These are phyloP conservation scores for Polychaeton citri DNA, from an alignment of 2,329 filamentous ascomycete genomes.

Conservation along the genomic window DNA sequence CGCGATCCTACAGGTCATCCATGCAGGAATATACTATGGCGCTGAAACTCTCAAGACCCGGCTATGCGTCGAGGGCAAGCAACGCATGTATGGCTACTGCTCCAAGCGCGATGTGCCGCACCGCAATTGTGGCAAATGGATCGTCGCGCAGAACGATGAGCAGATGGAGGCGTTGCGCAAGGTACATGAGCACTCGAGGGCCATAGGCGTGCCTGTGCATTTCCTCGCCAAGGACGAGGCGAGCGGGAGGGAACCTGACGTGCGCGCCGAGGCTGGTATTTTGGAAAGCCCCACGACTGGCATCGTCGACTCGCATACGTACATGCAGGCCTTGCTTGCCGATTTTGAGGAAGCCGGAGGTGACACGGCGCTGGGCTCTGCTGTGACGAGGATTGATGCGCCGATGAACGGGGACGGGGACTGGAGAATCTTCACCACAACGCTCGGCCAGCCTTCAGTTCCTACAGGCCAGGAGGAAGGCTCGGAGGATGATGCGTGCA, in stretches of 20 bases:
- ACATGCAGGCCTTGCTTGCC: conserved; percentile 71
- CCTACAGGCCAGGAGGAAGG: conserved; percentile 30
- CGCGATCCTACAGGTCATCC: conserved; percentile 60
- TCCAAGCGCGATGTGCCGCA: conserved; percentile 52
- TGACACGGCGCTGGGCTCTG: conserved; percentile 54
- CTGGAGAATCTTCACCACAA: conserved; percentile 47
- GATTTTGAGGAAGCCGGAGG: conserved; percentile 67
- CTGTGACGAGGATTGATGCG: conserved; percentile 48
- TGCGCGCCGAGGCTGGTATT: conserved; percentile 57
- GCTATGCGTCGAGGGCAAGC: conserved; percentile 66
- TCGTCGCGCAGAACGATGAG: conserved; percentile 67
- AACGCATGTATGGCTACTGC: conserved; percentile 71
- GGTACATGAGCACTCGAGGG: conserved; percentile 40
- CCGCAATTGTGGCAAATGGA: conserved; percentile 77
- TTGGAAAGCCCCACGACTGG: conserved; percentile 80
- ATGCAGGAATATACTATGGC: conserved; percentile 89
- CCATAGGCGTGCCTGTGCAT: conserved; percentile 53
- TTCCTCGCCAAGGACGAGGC: conserved; percentile 57
- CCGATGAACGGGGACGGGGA: conserved; percentile 19
- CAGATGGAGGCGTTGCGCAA: conserved; percentile 53
- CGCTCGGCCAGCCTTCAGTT: conserved; percentile 46
- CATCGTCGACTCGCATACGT: conserved; percentile 74
- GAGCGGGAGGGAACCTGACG: conserved; percentile 53
- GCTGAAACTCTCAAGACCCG: conserved; percentile 61
- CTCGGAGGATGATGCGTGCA: conserved; percentile 29